These are phyloP conservation scores for Myochromella boudieri DNA, from an alignment of 768 basidiomycete genomes.

Conservation along the genomic window DNA sequence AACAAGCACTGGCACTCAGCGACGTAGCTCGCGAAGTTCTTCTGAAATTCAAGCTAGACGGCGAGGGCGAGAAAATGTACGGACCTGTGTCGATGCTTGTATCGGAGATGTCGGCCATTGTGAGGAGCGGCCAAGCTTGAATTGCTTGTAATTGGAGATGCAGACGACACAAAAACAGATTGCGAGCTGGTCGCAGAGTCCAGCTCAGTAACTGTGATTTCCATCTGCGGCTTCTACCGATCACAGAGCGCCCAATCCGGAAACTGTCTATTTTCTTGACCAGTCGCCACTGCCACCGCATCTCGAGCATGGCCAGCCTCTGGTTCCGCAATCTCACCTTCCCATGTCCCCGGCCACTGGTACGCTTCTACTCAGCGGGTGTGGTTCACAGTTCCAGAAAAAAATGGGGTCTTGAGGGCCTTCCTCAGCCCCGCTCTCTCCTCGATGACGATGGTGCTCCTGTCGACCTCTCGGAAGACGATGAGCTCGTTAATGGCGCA, in stretches of 20 bases:
- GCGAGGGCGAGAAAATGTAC: slow-evolving; percentile 5
- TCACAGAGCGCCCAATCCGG: slow-evolving; percentile 14
- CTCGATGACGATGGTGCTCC: slow-evolving; percentile 46
- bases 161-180: too few relatives aligned
- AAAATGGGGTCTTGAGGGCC: slow-evolving; percentile 41
- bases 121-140: too few relatives aligned
- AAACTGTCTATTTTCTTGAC: slow-evolving; percentile 6
- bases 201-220: too few relatives aligned
- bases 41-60: neutral
- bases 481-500: slow-evolving; percentile 44
- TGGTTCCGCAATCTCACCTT: slow-evolving; percentile 20
- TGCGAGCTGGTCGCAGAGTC: too few relatives aligned
- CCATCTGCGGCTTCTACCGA: slow-evolving; percentile 24
- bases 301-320: slow-evolving; percentile 26
- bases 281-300: neutral
- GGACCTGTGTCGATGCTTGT: slow-evolving; percentile 71
- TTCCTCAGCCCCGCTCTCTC: slow-evolving; percentile 42
- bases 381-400: slow-evolving; percentile 13
- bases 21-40: neutral
- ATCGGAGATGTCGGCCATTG: slow-evolving; percentile 82
- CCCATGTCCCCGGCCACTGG: slow-evolving; percentile 16
- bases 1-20: neutral
- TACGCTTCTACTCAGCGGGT: slow-evolving; percentile 23
- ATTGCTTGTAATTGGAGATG: too few relatives aligned
- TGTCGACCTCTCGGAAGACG: slow-evolving; percentile 53